phyloP scores from a whole-genome alignment of 2,329 filamentous ascomycete genomes.

The Coniochaeta sp. region DNA sequence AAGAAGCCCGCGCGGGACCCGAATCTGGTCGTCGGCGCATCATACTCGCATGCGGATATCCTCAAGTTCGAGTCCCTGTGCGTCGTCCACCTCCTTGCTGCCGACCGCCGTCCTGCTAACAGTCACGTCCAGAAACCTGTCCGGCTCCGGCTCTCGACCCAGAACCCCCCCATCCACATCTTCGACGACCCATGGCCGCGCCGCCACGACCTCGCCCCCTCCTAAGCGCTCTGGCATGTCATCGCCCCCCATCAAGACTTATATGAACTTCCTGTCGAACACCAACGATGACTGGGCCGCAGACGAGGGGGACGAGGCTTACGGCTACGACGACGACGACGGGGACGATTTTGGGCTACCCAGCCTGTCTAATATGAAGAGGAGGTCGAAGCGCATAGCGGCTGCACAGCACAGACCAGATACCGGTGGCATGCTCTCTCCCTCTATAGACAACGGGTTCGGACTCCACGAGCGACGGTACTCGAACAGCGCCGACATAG shows the following conservation, averaged over 20 bases:
- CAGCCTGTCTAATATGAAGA: constrained; percentile 84
- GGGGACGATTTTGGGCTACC: constrained; percentile 95
- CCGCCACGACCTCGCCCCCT: constrained; percentile 48
- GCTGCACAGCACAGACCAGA: constrained; percentile 32
- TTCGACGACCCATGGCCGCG: constrained; percentile 43
- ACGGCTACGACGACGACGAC: constrained; percentile 77
- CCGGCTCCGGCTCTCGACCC: constrained; percentile 56
- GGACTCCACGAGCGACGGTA: constrained; percentile 46
- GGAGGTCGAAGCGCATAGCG: constrained; percentile 52
- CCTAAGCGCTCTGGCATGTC: constrained; percentile 43
- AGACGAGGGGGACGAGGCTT: constrained; percentile 66
- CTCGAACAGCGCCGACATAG: constrained; percentile 88
- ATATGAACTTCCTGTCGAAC: constrained; percentile 73
- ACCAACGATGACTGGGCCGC: constrained; percentile 78
- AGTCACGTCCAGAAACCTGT: constrained; percentile 42
- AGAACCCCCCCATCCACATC: constrained; percentile 64
- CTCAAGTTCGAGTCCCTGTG: constrained; percentile 80
- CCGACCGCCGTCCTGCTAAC: constrained; percentile 5
- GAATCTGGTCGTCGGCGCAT: constrained; percentile 79
- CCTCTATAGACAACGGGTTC: constrained; percentile 23
- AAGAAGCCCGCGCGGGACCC: constrained; percentile 53
- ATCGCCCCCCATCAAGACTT: constrained; percentile 65
- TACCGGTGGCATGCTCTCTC: constrained; percentile 23
- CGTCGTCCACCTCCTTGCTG: constrained; percentile 18
- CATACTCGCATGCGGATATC: constrained; percentile 94